Base-by-base conservation (phyloP, 139 green algal species). In the Pseudopediastrum boryanum region DNA sequence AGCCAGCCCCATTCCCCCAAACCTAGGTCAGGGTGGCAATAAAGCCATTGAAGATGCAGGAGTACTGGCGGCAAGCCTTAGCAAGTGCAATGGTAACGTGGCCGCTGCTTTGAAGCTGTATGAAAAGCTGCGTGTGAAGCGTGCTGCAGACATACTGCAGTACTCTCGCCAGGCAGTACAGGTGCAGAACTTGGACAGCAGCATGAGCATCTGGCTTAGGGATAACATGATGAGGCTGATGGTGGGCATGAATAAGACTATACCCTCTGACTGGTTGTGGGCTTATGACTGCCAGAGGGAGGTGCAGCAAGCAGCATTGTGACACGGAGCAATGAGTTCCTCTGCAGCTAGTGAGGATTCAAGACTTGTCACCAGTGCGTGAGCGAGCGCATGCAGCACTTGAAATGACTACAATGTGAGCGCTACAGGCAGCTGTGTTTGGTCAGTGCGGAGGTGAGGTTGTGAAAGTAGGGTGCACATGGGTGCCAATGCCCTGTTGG, bases 1-100 rank as follows among this genome's bases (percentile, higher is more conserved):
- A 16, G 76, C 76, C 35, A 70, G 51, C 31, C 76, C 76, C 64
- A 82, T 82, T 27, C 76, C 76, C 16, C 76, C 76, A n/a, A 82
- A 82, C 54, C 76, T 82, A 2, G 76, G 76, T 3, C 76, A 82
- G 41, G 76, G 76, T 0, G 76, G 64, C 51, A 82, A 76, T 31
- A 82, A 82, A 31, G 76, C 76, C 9, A n/a, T 82, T 29, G 76
- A 82, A n/a, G 65, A 82, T 19, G 65, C 65, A 42, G 76, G 39
- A 7, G 76, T 82, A 29, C 76, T 82, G 21, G 41, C 46, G 21
- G 39, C 8, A 13, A 58, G 51, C 36, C 42, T 79, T n/a, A n/a
- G 7, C 54, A 78, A 58, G n/a, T 31, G 63, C 27, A 6, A 61
- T 19, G 44, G 46, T 31, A 48, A 84, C 69, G 16, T 84, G 25